Percentiles rank a stretch among this genome's conserved stretches.
phyloP scores from a whole-genome alignment of 108 stramenopile genomes.

The Fragilariopsis cylindrus region DNA sequence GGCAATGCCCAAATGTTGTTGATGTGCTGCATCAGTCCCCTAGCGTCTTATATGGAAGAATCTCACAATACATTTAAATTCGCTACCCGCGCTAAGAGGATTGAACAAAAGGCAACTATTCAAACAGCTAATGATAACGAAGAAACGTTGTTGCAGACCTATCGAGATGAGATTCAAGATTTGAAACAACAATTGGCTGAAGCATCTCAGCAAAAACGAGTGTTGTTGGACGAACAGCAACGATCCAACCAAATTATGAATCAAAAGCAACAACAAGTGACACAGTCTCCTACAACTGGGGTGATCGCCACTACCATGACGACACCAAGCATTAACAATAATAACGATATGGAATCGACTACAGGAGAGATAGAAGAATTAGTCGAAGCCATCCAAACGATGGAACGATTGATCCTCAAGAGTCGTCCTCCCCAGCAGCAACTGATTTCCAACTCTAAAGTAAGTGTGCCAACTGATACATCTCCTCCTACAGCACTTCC shows the following conservation, averaged over 20 bases:
- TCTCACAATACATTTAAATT: constrained; percentile 94
- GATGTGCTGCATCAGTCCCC: constrained; percentile 83
- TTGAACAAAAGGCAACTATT: constrained; percentile 84
- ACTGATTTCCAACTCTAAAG: constrained; percentile 13
- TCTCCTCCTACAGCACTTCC: not conserved
- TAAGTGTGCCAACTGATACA: not conserved
- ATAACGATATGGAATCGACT: constrained; percentile 26
- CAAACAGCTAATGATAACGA: constrained; percentile 70
- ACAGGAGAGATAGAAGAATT: constrained; percentile 71
- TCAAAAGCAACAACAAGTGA: not conserved
- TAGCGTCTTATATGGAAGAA: constrained; percentile 75
- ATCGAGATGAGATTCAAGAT: constrained; percentile 82
- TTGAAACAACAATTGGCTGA: constrained; percentile 77
- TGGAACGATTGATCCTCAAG: constrained; percentile 84
- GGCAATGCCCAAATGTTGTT: constrained; percentile 91
- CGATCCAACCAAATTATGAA: not conserved
- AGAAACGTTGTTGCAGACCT: constrained; percentile 72
- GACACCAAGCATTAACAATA: constrained; percentile 18
- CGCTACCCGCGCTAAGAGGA: constrained; percentile 87
- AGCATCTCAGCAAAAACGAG: constrained; percentile 51
- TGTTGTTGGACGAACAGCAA: constrained; percentile 24
- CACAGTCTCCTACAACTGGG: not conserved
- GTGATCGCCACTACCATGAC: constrained; percentile 9
- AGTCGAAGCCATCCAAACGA: constrained; percentile 69
- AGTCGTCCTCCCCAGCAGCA: constrained; percentile 25